Percentiles rank a stretch among this genome's conserved stretches.
Evolutionary conservation across 164 flowering plant species (phyloP).

Genomic region (Magnolia sinica): DNA sequence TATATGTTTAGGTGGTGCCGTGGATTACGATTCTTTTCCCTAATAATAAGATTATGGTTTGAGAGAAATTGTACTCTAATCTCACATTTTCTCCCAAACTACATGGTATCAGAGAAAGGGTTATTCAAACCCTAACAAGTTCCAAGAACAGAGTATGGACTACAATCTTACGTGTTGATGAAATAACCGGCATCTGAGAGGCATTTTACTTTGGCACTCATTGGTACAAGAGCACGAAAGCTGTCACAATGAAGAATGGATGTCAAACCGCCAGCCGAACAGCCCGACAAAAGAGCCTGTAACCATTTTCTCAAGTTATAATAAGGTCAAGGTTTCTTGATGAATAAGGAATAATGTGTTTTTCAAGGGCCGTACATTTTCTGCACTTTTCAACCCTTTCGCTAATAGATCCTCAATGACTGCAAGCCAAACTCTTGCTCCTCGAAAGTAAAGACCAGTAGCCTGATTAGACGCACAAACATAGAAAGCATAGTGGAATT

Average conservation of each 20-base stretch:
- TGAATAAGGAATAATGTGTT: background rate
- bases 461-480: conserved; percentile 34
- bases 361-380: conserved; percentile 47
- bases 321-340: background rate
- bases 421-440: conserved; percentile 61
- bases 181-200: conserved; percentile 94
- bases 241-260: conserved; percentile 84
- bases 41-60: too few relatives aligned
- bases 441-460: conserved; percentile 73
- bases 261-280: conserved; percentile 97
- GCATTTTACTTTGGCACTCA: conserved; percentile 74
- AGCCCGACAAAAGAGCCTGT: conserved; percentile 90
- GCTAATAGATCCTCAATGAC: conserved; percentile 63
- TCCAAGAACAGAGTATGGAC: background rate
- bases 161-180: conserved; percentile 64
- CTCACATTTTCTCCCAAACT: too few relatives aligned
- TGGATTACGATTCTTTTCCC: too few relatives aligned
- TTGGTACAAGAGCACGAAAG: conserved; percentile 60
- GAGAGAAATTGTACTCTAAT: too few relatives aligned
- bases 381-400: conserved; percentile 70
- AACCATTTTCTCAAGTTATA: background rate
- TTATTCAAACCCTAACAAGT: background rate
- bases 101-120: too few relatives aligned
- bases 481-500: background rate
- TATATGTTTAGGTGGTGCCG: too few relatives aligned